Conservation (phyloP, 257 asterid species). For the Paulownia fortunei region DNA sequence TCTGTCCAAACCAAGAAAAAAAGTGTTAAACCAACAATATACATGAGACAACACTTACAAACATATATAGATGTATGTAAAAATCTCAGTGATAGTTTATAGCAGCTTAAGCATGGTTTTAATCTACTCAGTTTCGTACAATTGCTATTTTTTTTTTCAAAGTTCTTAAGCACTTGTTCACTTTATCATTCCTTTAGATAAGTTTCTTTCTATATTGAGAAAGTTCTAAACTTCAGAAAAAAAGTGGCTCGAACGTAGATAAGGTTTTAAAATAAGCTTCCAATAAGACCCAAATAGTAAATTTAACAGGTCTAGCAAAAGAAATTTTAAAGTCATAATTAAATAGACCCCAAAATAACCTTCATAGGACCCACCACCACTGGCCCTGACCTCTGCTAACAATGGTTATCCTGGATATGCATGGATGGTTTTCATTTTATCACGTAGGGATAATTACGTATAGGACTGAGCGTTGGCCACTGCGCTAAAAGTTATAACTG, state of each 20-base stretch:
- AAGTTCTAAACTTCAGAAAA: background rate
- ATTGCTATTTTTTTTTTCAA: background rate
- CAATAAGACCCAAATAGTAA: background rate
- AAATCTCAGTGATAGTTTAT: background rate
- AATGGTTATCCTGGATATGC: background rate
- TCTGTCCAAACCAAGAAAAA: conserved; percentile 4
- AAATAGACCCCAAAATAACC: background rate
- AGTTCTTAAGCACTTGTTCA: background rate
- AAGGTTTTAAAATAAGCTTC: background rate
- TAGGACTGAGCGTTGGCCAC: too few relatives aligned
- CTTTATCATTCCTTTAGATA: background rate
- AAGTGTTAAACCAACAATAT: background rate
- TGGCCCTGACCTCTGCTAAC: background rate
- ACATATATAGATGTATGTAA: background rate
- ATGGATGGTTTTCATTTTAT: background rate
- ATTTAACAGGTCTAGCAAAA: background rate
- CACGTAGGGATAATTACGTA: background rate
- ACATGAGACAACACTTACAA: background rate
- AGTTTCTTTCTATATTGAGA: background rate
- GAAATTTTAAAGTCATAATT: background rate
- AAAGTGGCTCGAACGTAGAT: background rate
- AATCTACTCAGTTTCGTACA: background rate
- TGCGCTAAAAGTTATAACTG: too few relatives aligned
- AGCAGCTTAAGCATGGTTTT: background rate
- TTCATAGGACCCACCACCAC: background rate